These are phyloP conservation scores for Trichoderma aggressivum DNA, from an alignment of 2,329 filamentous ascomycete species.

Conservation along the genomic window DNA sequence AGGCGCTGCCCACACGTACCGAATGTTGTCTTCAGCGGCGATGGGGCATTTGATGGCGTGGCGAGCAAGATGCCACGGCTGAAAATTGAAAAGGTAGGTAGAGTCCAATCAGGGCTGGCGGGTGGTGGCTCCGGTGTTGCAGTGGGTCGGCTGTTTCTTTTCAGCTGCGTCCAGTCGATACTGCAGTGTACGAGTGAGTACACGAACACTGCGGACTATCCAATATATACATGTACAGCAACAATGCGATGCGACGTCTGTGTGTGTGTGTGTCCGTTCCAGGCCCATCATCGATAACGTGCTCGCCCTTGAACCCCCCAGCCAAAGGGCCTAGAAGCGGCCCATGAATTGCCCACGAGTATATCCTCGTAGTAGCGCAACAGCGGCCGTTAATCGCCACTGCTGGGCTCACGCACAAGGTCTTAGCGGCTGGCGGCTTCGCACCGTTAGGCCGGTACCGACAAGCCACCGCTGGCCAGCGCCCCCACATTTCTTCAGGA, in stretches of 20 bases:
- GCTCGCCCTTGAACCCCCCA: not conserved
- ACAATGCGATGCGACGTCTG: not conserved
- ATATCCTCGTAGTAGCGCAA: not conserved
- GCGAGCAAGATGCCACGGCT: not conserved
- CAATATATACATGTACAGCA: too few species aligned
- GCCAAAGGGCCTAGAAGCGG: slow-evolving; percentile 1
- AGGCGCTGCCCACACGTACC: not conserved
- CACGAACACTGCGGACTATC: too few species aligned
- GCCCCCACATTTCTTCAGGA: slow-evolving; percentile 14
- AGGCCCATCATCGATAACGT: not conserved
- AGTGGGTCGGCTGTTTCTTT: not conserved
- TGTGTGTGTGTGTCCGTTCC: too few species aligned
- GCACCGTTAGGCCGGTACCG: slow-evolving; percentile 5
- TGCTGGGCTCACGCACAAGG: not conserved
- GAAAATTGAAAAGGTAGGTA: too few species aligned
- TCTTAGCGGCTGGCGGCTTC: slow-evolving; percentile 6
- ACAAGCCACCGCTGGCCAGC: slow-evolving; percentile 4
- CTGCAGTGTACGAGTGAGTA: not conserved
- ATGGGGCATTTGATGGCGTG: not conserved
- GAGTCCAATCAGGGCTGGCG: too few species aligned
- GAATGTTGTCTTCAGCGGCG: not conserved
- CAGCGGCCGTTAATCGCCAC: not conserved
- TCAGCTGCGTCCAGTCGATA: not conserved
- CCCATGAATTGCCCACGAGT: not conserved
- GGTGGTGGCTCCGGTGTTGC: not conserved